These are phyloP conservation scores for Perkinsus marinus DNA, from an alignment of 169 alveolate species.

Conservation along the genomic window DNA sequence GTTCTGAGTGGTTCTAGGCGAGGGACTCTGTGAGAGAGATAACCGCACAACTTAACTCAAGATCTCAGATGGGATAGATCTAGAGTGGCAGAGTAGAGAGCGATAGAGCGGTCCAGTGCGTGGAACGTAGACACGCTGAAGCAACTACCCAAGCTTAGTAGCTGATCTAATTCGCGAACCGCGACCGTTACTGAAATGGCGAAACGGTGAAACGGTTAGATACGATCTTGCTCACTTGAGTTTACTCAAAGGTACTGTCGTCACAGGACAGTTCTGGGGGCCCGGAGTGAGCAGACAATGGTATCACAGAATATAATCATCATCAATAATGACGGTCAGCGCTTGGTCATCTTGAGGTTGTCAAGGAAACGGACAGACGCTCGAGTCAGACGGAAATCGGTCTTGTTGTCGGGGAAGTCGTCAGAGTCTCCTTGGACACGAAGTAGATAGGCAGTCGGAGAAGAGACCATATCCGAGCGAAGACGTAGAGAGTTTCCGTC, in stretches of 20 bases:
- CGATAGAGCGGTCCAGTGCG: background rate
- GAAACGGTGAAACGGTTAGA: no score
- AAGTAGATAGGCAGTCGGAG: background rate
- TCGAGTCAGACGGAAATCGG: background rate
- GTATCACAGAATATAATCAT: background rate
- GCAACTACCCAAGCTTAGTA: background rate
- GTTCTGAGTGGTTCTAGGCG: background rate
- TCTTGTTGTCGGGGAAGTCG: background rate
- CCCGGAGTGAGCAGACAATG: background rate
- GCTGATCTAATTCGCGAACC: background rate
- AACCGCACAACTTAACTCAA: background rate
- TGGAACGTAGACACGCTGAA: background rate
- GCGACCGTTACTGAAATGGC: no score
- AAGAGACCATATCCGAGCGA: background rate
- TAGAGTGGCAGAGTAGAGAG: background rate
- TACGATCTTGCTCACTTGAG: background rate
- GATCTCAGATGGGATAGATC: background rate
- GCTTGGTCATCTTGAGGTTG: background rate
- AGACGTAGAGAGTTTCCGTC: background rate
- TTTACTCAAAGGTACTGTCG: background rate
- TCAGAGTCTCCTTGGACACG: background rate
- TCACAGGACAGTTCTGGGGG: background rate
- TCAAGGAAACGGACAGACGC: background rate
- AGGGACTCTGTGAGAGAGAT: background rate
- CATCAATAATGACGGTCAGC: background rate